Conservation (phyloP, 371 early-diverging fungal genomes). For the Mucor piriformis region DNA sequence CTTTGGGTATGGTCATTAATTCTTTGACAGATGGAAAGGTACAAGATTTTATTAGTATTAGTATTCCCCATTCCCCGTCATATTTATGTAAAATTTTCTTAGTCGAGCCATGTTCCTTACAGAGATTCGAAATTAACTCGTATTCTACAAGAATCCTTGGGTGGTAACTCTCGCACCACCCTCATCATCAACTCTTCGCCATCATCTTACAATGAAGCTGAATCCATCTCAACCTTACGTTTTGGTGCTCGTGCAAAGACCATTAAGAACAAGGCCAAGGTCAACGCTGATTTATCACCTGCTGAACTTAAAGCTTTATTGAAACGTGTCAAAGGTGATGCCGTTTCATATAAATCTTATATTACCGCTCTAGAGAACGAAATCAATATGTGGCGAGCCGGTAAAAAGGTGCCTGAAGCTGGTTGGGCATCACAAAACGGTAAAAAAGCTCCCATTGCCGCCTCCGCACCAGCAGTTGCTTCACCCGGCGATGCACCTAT, state of each 20-base stretch:
- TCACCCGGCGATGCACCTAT: slow-evolving; percentile 22
- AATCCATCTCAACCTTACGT: slow-evolving; percentile 95
- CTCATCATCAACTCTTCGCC: slow-evolving; percentile 98
- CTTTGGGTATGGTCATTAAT: slow-evolving; percentile 89
- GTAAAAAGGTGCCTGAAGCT: slow-evolving; percentile 72
- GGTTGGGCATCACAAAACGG: slow-evolving; percentile 91
- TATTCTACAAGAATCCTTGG: slow-evolving; percentile 98
- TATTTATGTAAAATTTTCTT: too few species aligned
- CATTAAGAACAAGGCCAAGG: slow-evolving; percentile 98
- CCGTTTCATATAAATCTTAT: slow-evolving; percentile 79
- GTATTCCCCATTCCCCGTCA: too few species aligned
- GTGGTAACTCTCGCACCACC: slow-evolving; percentile 97
- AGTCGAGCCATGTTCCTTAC: slow-evolving; percentile 97
- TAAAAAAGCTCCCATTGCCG: slow-evolving; percentile 94
- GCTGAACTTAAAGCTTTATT: slow-evolving; percentile 91
- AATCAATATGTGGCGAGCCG: slow-evolving; percentile 84
- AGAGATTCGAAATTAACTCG: slow-evolving; percentile 98
- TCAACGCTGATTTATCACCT: slow-evolving; percentile 93
- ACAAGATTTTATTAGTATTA: too few species aligned
- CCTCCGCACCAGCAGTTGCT: slow-evolving; percentile 87
- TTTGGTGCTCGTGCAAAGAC: slow-evolving; percentile 98
- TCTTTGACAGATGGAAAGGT: slow-evolving; percentile 91
- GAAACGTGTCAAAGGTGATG: slow-evolving; percentile 84
- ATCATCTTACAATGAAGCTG: slow-evolving; percentile 93
- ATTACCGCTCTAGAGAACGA: slow-evolving; percentile 86